A percentile compares a stretch with the other conserved stretches of the same genome.
phyloP scores from a whole-genome alignment of 108 stramenopile species.

The Fragilaria radians region DNA sequence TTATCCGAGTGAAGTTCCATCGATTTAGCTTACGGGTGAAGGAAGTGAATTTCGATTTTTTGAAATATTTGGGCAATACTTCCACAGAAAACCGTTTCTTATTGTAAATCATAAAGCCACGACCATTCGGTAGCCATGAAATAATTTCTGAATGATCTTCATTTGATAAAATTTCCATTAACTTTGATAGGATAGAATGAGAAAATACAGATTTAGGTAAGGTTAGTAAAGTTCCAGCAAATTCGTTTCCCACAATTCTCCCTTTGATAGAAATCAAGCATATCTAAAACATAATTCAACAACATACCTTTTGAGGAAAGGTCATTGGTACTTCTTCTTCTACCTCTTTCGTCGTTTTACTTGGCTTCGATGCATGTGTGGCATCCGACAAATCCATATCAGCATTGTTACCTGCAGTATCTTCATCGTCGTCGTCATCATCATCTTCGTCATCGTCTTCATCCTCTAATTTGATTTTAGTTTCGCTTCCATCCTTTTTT shows the following conservation, averaged over 20 bases:
- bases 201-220: neutral
- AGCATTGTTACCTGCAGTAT: neutral
- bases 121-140: slow-evolving; percentile 26
- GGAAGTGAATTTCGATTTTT: slow-evolving; percentile 26
- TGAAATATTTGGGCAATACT: slow-evolving; percentile 26
- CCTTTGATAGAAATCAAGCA: neutral
- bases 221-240: neutral
- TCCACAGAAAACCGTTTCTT: slow-evolving; percentile 14
- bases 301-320: slow-evolving; percentile 8
- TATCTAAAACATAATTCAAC: neutral
- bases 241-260: neutral
- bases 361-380: neutral
- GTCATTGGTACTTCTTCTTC: slow-evolving; percentile 8
- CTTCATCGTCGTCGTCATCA: neutral
- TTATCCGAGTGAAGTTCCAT: slow-evolving; percentile 54
- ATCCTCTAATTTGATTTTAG: no score
- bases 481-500: no score
- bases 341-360: neutral
- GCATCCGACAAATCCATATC: neutral
- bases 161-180: slow-evolving; percentile 22
- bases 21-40: slow-evolving; percentile 38
- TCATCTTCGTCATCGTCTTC: neutral
- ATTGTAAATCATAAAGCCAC: slow-evolving; percentile 21
- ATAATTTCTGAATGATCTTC: slow-evolving; percentile 13
- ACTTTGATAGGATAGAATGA: no score